Base-by-base conservation (phyloP, 2,329 filamentous ascomycete genomes). In the Aspergillus niger region DNA sequence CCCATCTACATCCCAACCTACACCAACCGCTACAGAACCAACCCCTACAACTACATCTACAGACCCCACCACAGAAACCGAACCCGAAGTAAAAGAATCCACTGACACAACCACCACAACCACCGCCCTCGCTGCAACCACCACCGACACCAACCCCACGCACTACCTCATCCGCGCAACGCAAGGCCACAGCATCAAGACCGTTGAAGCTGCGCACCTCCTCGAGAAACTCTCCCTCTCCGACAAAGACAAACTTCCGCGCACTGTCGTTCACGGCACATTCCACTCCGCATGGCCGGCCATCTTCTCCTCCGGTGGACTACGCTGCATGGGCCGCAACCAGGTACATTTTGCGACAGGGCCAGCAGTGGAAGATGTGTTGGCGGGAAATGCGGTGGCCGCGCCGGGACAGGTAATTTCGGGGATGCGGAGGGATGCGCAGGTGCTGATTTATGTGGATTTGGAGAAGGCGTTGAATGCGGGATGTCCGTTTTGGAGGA, bases 151-250 rank as follows among this genome's bases (percentile, higher is more conserved):
- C 0, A 80, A 89, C 53, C 83, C 91, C 0, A 75, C 82, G 0
- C 83, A 90, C 74, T 97, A 89, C 80, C 83, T 96, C 32, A 97
- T 99, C 78, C 92, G 95, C 70, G 95, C 95, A 28, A 97, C 96
- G 72, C 95, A 98, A 79, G 95, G 95, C 57, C 95, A 98, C 80
- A 92, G 87, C 69, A 91, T 99, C 72, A 86, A 87, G 70, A 79
- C 88, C 6, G 68, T 89, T 38, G 89, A 91, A 28, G 86, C 86
- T n/a, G 86, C 89, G 50, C 84, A 84, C 0, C 83, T 96, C 2
- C 85, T 97, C 3, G 83, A 82, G 20, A 87, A 89, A 6, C 81
- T 97, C 59, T 88, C 86, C 1, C 72, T 86, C 0, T 83, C 83
- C 73, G 6, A 83, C 70, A 24, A 85, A 28, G 59, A 65, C 10